Percentiles rank a stretch among this genome's conserved stretches.
phyloP scores from a whole-genome alignment of 2,329 filamentous ascomycete genomes.

The Pseudogymnoascus sp. region DNA sequence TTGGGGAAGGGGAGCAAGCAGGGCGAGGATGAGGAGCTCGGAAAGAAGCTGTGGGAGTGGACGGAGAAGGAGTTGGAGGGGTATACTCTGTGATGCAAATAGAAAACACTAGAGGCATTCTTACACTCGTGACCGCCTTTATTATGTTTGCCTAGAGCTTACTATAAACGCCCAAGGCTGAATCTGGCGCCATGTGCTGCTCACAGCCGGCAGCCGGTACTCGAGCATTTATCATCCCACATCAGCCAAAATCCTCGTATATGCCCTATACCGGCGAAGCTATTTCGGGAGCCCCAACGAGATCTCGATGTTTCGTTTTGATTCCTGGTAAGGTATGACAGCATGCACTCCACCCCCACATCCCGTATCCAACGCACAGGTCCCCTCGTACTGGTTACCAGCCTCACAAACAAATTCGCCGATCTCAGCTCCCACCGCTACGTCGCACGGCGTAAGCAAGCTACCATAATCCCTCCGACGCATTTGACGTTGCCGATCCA shows the following conservation, averaged over 20 bases:
- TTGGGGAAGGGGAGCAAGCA: slow-evolving; percentile 19
- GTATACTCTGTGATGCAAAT: slow-evolving; percentile 9
- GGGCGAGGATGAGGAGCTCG: slow-evolving; percentile 26
- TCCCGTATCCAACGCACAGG: neutral
- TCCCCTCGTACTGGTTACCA: slow-evolving; percentile 1
- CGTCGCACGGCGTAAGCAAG: slow-evolving; percentile 2
- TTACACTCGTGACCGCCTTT: neutral
- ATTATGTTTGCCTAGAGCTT: neutral
- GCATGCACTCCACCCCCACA: neutral
- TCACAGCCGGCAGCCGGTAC: neutral
- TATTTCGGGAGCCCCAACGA: neutral
- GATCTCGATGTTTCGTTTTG: neutral
- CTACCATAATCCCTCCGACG: neutral
- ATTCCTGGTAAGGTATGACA: neutral
- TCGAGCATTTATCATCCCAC: neutral
- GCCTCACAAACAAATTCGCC: neutral
- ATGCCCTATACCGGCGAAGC: neutral
- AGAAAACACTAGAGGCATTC: neutral
- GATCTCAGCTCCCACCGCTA: neutral
- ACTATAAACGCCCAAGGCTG: slow-evolving; percentile 2
- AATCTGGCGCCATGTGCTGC: neutral
- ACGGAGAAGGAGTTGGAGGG: slow-evolving; percentile 25
- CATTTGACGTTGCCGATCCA: neutral
- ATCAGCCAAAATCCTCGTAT: neutral
- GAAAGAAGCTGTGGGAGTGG: slow-evolving; percentile 33